These are phyloP conservation scores for Aspergillus sp. DNA, from an alignment of 2,329 filamentous ascomycete species.

Conservation along the genomic window DNA sequence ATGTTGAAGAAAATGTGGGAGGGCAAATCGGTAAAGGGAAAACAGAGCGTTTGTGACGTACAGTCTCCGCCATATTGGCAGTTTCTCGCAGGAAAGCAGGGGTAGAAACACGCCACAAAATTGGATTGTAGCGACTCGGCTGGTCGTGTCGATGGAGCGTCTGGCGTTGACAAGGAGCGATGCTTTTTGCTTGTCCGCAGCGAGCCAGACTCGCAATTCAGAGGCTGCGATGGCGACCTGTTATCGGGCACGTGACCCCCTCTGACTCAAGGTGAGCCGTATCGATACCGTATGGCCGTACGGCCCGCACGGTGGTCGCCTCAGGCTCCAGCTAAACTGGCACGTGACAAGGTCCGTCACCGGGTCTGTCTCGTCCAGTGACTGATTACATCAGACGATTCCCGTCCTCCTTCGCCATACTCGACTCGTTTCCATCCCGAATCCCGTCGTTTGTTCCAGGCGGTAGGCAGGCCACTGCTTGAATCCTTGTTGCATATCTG, in stretches of 20 bases:
- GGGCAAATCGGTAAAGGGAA: slow-evolving; percentile 36
- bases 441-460: slow-evolving; percentile 9
- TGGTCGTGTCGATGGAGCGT: neutral
- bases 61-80: slow-evolving; percentile 42
- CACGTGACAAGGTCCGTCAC: slow-evolving; percentile 6
- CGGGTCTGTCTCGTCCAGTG: neutral
- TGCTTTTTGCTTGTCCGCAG: neutral
- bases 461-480: slow-evolving; percentile 41
- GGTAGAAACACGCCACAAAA: slow-evolving; percentile 6
- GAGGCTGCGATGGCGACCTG: neutral
- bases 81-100: neutral
- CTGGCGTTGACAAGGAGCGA: neutral
- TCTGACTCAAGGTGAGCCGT: neutral
- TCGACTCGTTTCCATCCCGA: slow-evolving; percentile 13
- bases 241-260: neutral
- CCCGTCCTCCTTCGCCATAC: slow-evolving; percentile 14
- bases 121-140: neutral
- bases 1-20: slow-evolving; percentile 42
- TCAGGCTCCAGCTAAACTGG: neutral
- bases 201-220: neutral
- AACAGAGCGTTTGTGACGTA: slow-evolving; percentile 38
- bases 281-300: neutral
- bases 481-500: slow-evolving; percentile 16
- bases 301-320: neutral
- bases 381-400: slow-evolving; percentile 7